These are phyloP conservation scores for Hemisphaericaspora xylofermentans DNA, from an alignment of 1,139 yeast genomes.

Conservation along the genomic window DNA sequence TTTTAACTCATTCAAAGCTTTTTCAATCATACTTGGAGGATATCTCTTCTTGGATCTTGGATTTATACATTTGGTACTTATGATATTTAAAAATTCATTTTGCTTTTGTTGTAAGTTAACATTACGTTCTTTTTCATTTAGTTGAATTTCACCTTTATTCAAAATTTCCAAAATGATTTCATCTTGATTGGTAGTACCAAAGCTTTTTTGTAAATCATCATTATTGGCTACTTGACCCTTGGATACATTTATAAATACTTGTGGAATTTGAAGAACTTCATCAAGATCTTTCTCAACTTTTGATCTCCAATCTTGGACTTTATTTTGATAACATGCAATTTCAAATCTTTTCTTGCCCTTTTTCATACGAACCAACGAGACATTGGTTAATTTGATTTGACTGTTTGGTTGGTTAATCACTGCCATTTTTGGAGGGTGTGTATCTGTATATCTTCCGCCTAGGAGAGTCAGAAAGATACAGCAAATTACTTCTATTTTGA, in stretches of 20 bases:
- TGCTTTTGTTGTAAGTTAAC: slow-evolving; percentile 73
- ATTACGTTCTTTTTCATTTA: slow-evolving; percentile 89
- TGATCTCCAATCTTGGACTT: slow-evolving; percentile 92
- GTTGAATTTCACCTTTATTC: slow-evolving; percentile 88
- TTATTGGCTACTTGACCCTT: slow-evolving; percentile 93
- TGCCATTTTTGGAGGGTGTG: slow-evolving; percentile 35
- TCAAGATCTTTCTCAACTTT: slow-evolving; percentile 90
- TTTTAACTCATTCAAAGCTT: slow-evolving; percentile 76
- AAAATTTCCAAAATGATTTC: slow-evolving; percentile 76
- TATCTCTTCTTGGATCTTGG: slow-evolving; percentile 88
- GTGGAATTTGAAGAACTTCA: slow-evolving; percentile 95
- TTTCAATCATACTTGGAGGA: slow-evolving; percentile 92
- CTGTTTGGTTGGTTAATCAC: slow-evolving; percentile 83
- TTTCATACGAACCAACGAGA: slow-evolving; percentile 85
- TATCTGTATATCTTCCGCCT: background rate
- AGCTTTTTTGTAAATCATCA: slow-evolving; percentile 73
- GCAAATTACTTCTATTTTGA: too few species aligned
- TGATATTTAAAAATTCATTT: slow-evolving; percentile 78
- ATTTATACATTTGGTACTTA: slow-evolving; percentile 88
- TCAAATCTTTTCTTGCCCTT: slow-evolving; percentile 91
- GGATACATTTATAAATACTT: slow-evolving; percentile 87
- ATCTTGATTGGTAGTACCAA: slow-evolving; percentile 75
- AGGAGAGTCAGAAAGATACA: too few species aligned
- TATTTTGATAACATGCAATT: slow-evolving; percentile 94
- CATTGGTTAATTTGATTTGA: slow-evolving; percentile 89